Percentiles rank a stretch among this genome's conserved stretches.
phyloP scores from a whole-genome alignment of 306 rosid species.

The barrel medic (Medicago truncatula) region MtrunA17r5.0-ANR NC_053042.1:47858501-47859000 shows the following conservation, averaged over 20 bases:
- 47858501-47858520: too few species aligned
- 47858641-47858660: constrained; percentile 37
- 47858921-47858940: constrained; percentile 1
- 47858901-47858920: constrained; percentile 45
- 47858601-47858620: constrained; percentile 23
- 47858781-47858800: constrained; percentile 14
- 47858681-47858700: constrained; percentile 5
- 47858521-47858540: too few species aligned
- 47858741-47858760: constrained; percentile 17
- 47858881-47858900: constrained; percentile 31
- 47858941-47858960: constrained; percentile 32
- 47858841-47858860: neutral
- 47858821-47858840: constrained; percentile 2
- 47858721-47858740: constrained; percentile 1
- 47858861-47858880: constrained; percentile 16
- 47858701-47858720: constrained; percentile 1
- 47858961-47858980: neutral
- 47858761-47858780: constrained; percentile 23
- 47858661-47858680: neutral
- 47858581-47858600: neutral
- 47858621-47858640: neutral
- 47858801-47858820: constrained; percentile 26
- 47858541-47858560: too few species aligned
- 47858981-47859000: neutral
- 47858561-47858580: too few species aligned